Evolutionary conservation across 768 basidiomycete species (phyloP).

Genomic region (Boletus coccyginus): DNA sequence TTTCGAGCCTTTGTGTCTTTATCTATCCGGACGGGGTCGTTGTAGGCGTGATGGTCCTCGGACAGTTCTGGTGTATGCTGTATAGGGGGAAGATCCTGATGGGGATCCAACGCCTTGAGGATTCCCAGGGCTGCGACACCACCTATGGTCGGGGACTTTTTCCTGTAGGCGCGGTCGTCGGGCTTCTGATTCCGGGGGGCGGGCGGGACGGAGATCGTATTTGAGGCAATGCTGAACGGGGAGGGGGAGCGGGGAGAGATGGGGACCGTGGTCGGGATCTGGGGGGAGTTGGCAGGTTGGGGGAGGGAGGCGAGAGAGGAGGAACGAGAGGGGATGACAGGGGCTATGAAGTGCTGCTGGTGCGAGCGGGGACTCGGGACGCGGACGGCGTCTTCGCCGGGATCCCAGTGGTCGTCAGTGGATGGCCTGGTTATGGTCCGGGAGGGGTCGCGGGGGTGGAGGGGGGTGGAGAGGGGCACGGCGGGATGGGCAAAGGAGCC

Average conservation of each 20-base stretch:
- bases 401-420: constrained; percentile 48
- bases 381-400: constrained; percentile 23
- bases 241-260: constrained; percentile 41
- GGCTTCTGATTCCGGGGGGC: constrained; percentile 13
- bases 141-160: constrained; percentile 31
- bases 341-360: constrained; percentile 28
- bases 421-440: constrained; percentile 30
- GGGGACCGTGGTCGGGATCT: constrained; percentile 22
- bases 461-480: background rate
- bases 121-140: constrained; percentile 22
- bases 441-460: constrained; percentile 9
- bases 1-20: constrained; percentile 51
- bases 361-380: constrained; percentile 21
- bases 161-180: constrained; percentile 25
- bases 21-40: constrained; percentile 29
- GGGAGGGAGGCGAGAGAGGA: constrained; percentile 51
- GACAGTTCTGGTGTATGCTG: constrained; percentile 24
- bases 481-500: constrained; percentile 1
- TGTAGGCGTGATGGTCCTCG: constrained; percentile 30
- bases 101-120: constrained; percentile 57
- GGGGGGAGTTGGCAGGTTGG: constrained; percentile 40
- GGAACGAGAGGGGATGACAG: constrained; percentile 43
- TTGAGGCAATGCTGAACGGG: constrained; percentile 40
- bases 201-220: constrained; percentile 15
- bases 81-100: constrained; percentile 20